Base-by-base conservation (phyloP, 2,329 filamentous ascomycete genomes). In the Trichoderma sp. region DNA sequence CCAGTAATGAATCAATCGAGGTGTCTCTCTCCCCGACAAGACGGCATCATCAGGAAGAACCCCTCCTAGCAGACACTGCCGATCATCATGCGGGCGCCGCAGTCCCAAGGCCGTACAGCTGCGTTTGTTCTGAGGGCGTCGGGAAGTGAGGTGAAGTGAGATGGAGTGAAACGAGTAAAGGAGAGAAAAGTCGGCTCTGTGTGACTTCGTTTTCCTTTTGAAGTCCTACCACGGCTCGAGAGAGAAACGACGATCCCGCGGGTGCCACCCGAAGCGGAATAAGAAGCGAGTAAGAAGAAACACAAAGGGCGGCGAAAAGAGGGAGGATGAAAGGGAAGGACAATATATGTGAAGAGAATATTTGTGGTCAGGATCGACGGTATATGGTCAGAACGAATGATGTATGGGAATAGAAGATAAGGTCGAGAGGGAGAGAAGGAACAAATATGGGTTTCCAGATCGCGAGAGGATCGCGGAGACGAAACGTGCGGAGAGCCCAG, bases 261-360 rank as follows among this genome's bases (percentile, higher is more conserved):
- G 54, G 60, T 55, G 60, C 19, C 60, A 63, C 60, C 60, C 50
- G 50, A 63, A 55, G 50, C 60, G 60, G 60, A 26, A 45, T 55
- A 50, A 55, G 60, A 63, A 63, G 60, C 55, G 52, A 57, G 54
- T 17, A 55, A 55, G 60, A 54, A 55, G 60, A 63, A 63, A 51
- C 50, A 63, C 30, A 50, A 54, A 47, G 50, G 47, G 58, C 59
- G 44, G 48, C 9, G 17, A 15, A 47, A 47, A 26, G 56, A 21
- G 59, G 30, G n/a, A 52, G 39, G 24, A 48, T 28, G 45, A 19
- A 55, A 26, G 14, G 30, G 15, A 30, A 28, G 10, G 17, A 34
- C 28, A 12, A 17, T 21, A 50, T 34, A 1, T 19, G 15, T 1
- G 34, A 21, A 14, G 12, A 39, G 34, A 14, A 39, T 3, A 0